Evolutionary conservation across 192 early-diverging fungal genomes (phyloP).

Genomic region (Pilaira anomala): DNA sequence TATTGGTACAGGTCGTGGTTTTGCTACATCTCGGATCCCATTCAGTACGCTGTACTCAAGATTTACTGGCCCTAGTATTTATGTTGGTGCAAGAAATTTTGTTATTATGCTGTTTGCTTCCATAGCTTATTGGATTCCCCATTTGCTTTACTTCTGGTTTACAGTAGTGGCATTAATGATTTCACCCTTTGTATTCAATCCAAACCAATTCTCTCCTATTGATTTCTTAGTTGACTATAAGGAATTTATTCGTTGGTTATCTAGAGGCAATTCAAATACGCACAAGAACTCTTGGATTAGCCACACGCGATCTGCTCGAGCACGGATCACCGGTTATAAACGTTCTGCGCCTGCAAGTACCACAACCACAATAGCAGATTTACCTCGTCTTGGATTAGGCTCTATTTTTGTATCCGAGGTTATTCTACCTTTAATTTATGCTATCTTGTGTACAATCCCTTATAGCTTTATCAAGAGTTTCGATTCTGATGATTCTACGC

Average conservation of each 20-base stretch:
- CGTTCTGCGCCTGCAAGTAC: conserved; percentile 55
- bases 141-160: conserved; percentile 80
- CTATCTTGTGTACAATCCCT: conserved; percentile 54
- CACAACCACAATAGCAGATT: conserved; percentile 42
- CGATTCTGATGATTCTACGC: conserved; percentile 24
- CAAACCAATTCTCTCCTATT: conserved; percentile 80
- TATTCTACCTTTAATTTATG: conserved; percentile 63
- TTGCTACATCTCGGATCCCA: conserved; percentile 74
- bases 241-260: conserved; percentile 80
- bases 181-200: conserved; percentile 85
- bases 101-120: conserved; percentile 73
- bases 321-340: conserved; percentile 78
- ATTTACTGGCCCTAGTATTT: conserved; percentile 72
- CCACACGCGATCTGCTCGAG: conserved; percentile 66
- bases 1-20: conserved; percentile 82
- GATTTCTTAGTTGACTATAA: conserved; percentile 81
- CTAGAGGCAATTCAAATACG: conserved; percentile 71
- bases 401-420: conserved; percentile 73
- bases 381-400: conserved; percentile 63
- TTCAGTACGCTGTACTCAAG: conserved; percentile 74
- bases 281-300: conserved; percentile 79
- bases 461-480: conserved; percentile 71
- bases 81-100: conserved; percentile 68
- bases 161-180: conserved; percentile 72
- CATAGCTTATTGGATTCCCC: conserved; percentile 67